Evolutionary conservation across 805 yeast species (phyloP), one percentile per base, ranked within the genome.

Genomic region (Candida michaelii): DNA sequence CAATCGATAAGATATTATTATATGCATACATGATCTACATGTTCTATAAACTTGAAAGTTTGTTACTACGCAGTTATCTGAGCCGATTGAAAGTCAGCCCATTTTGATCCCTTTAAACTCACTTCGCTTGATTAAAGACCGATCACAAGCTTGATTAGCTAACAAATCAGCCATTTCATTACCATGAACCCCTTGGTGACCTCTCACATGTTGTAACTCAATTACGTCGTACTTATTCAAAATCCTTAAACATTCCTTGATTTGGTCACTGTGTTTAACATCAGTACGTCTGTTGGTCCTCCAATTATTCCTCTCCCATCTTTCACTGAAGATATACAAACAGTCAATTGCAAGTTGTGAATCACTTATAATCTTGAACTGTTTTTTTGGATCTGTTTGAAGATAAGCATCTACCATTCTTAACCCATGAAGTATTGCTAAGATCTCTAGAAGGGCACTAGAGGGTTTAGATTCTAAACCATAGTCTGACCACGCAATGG

Each of bases 371-470:
- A 89, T 79, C 3, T 55, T 61, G 16, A 33, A 39, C 9, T 27
- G 30, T 27, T 16, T 36, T 4, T 4, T 3, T 5, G 23, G 9
- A 12, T 25, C 5, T 5, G 16, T 8, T 29, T 13, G 10, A 13
- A 14, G 13, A 29, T 29, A 29, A 4, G 8, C n/a, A 5, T 6
- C 7, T 8, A 29, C 13, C 31, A 29, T 9, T 11, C 7, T 56
- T 44, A 85, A 55, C 0, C 93, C 93, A 23, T 68, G 68, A 5
- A 63, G 55, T 14, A 85, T 71, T 0, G 95, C 97, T 10, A 65
- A 59, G 9, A 90, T 72, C 60, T 90, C 97, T 1, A 95, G 93
- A 30, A 87, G 65, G 50, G 85, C 89, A 52, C 89, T 89, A 1
- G 96, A 87, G 25, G 82, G 89, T 27, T 33, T 48, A n/a, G 9